Conservation (phyloP, 176 grass and related monocot genomes). For the Otatea glauca region DNA sequence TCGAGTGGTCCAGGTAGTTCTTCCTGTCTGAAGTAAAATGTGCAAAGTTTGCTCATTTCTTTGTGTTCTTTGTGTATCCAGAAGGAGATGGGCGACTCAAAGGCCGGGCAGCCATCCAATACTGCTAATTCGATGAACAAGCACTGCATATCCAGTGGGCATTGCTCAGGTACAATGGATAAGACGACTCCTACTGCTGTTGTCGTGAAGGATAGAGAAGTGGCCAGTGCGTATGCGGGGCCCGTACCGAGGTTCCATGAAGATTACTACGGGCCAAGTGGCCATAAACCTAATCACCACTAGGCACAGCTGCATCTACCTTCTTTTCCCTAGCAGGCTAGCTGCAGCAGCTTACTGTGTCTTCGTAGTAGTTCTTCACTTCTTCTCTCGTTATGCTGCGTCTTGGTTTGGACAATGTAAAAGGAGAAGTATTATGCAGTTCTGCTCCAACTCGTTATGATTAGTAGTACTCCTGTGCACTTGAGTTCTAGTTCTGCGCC, state of each 20-base stretch:
- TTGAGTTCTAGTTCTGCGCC: slow-evolving; percentile 40
- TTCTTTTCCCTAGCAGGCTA: neutral
- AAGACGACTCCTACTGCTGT: slow-evolving; percentile 31
- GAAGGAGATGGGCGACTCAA: slow-evolving; percentile 21
- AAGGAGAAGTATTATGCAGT: slow-evolving; percentile 11
- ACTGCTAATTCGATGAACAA: neutral
- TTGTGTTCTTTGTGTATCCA: neutral
- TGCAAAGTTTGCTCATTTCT: slow-evolving; percentile 15
- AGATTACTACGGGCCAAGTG: slow-evolving; percentile 60
- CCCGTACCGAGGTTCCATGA: slow-evolving; percentile 61
- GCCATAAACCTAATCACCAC: slow-evolving; percentile 64
- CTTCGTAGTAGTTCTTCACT: neutral
- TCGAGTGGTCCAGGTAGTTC: neutral
- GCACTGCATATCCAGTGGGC: slow-evolving; percentile 38
- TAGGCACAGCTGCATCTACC: slow-evolving; percentile 31
- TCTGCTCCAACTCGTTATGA: neutral
- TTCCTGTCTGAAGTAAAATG: neutral
- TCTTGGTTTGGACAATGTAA: slow-evolving; percentile 46
- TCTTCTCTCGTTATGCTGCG: neutral
- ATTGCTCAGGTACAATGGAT: slow-evolving; percentile 66
- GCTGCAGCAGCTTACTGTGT: slow-evolving; percentile 6
- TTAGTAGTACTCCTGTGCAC: neutral
- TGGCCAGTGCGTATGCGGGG: slow-evolving; percentile 34
- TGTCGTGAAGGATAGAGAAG: slow-evolving; percentile 48
- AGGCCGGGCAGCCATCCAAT: neutral